A percentile compares a stretch with the other conserved stretches of the same genome.
Conservation (phyloP, 1,139 yeast genomes). For the Kurtzmaniella quercitrusa region DNA sequence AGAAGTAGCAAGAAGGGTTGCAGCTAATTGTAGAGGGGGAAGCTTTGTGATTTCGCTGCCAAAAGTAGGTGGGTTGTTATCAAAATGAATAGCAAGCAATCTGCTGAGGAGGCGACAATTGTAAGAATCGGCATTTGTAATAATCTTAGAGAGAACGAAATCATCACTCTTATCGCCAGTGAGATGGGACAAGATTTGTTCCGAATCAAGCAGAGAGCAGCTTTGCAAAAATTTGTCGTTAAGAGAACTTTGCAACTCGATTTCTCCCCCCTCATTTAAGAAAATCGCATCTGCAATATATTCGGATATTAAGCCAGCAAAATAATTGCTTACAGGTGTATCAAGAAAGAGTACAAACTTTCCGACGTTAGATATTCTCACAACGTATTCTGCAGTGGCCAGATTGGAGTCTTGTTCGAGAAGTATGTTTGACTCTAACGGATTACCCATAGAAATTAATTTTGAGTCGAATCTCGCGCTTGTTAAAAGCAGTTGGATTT, state of each 20-base stretch:
- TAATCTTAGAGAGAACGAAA: neutral
- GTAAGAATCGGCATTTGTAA: slow-evolving; percentile 2
- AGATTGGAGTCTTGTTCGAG: slow-evolving; percentile 17
- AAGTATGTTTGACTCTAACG: slow-evolving; percentile 38
- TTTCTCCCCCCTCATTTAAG: neutral
- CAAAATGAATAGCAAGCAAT: slow-evolving; percentile 23
- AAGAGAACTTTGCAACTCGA: neutral
- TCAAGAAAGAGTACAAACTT: slow-evolving; percentile 11
- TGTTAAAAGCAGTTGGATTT: neutral
- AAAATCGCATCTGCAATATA: slow-evolving; percentile 5
- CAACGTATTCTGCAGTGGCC: slow-evolving; percentile 5
- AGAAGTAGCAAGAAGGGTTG: slow-evolving; percentile 33
- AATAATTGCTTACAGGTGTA: neutral
- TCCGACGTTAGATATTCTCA: slow-evolving; percentile 10
- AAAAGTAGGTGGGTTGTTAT: slow-evolving; percentile 16
- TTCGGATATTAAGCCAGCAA: slow-evolving; percentile 5
- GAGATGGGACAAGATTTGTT: neutral
- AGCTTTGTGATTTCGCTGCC: neutral
- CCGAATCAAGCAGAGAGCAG: neutral
- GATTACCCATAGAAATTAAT: slow-evolving; percentile 40
- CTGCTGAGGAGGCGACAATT: slow-evolving; percentile 18
- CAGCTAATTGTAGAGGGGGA: slow-evolving; percentile 32
- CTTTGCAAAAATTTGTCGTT: neutral
- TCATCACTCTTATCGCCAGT: neutral
- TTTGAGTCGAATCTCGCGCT: slow-evolving; percentile 5